Percentiles rank a stretch among this genome's conserved stretches.
Evolutionary conservation across 345 rosid genomes (phyloP).

Genomic region (Salix brachista): DNA sequence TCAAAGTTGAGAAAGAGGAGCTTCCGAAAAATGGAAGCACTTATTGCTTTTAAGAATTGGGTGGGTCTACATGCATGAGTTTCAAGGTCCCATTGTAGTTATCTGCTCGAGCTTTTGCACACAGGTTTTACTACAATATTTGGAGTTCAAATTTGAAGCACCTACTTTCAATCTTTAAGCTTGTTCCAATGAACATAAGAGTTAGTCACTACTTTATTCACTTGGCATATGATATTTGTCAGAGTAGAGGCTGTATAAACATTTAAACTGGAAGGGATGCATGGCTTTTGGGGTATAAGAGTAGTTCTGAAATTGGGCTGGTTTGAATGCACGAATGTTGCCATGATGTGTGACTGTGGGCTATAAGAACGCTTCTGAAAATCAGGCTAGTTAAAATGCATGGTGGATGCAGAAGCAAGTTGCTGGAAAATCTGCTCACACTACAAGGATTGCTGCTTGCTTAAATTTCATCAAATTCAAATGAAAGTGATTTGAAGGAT

Average conservation of each 20-base stretch:
- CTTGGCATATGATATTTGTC: not conserved
- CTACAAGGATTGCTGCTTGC: not conserved
- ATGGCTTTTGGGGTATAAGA: not conserved
- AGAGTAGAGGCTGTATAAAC: not conserved
- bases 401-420: not conserved
- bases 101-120: not conserved
- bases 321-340: not conserved
- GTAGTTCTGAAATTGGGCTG: not conserved
- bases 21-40: constrained; percentile 87
- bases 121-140: not conserved
- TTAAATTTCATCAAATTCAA: not conserved
- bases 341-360: not conserved
- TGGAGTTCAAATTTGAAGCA: not conserved
- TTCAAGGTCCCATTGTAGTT: not conserved
- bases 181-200: not conserved
- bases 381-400: not conserved
- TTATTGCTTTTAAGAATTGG: constrained; percentile 93
- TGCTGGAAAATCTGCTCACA: not conserved
- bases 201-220: not conserved
- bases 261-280: not conserved
- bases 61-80: constrained; percentile 76
- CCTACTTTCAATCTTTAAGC: not conserved
- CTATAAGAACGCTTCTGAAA: not conserved
- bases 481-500: not conserved
- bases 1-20: constrained; percentile 78